Evolutionary conservation across 176 grass and related monocot species (phyloP).

Genomic region (Raddia distichophylla): DNA sequence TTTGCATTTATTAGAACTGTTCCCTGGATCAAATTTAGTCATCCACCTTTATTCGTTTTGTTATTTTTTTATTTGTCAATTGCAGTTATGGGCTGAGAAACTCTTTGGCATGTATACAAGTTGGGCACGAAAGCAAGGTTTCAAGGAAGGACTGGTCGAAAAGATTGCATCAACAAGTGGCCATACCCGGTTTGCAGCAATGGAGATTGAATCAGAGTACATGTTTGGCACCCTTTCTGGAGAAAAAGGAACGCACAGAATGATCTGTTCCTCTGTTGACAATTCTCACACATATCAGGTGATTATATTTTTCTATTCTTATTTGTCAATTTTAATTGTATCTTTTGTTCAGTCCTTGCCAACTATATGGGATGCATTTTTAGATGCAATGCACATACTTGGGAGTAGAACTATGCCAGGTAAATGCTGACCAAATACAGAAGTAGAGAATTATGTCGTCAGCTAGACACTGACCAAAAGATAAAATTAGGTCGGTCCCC

Average conservation of each 20-base stretch:
- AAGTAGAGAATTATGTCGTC: neutral
- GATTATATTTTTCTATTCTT: slow-evolving; percentile 47
- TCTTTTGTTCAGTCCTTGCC: neutral
- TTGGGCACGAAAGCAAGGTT: slow-evolving; percentile 83
- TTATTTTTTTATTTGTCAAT: neutral
- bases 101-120: slow-evolving; percentile 76
- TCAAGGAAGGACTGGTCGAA: slow-evolving; percentile 68
- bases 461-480: neutral
- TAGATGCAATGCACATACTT: neutral
- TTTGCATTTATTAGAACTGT: neutral
- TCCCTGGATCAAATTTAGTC: slow-evolving; percentile 16
- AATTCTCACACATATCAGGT: slow-evolving; percentile 54
- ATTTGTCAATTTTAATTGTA: slow-evolving; percentile 11
- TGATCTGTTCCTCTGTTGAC: slow-evolving; percentile 56
- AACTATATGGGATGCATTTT: neutral
- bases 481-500: neutral
- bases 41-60: neutral
- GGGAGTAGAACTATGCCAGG: neutral
- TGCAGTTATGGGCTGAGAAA: slow-evolving; percentile 79
- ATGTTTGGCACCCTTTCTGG: slow-evolving; percentile 91
- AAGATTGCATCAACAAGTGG: slow-evolving; percentile 48
- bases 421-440: neutral
- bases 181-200: slow-evolving; percentile 43
- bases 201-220: slow-evolving; percentile 92
- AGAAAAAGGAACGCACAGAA: slow-evolving; percentile 87